These are phyloP conservation scores for Endotrypanum monterogeii DNA, from an alignment of 208 protist genomes.

Conservation along the genomic window DNA sequence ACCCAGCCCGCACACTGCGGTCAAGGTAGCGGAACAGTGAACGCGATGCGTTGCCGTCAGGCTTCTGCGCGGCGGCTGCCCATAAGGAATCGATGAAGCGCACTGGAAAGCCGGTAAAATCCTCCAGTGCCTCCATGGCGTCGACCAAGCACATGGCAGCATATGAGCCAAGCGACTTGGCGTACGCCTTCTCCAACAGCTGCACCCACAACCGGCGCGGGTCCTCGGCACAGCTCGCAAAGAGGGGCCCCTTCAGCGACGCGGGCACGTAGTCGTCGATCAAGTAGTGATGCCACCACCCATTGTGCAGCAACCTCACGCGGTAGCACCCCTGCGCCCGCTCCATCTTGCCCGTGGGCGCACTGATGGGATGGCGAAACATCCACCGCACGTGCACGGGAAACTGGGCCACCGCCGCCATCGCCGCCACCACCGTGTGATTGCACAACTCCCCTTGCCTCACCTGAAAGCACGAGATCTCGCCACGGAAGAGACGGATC, in stretches of 20 bases:
- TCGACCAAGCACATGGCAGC: constrained; percentile 64
- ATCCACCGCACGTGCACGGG: constrained; percentile 45
- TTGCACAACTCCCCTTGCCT: constrained; percentile 63
- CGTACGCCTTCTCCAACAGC: constrained; percentile 89
- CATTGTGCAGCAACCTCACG: constrained; percentile 72
- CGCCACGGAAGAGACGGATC: constrained; percentile 50
- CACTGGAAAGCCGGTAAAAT: constrained; percentile 67
- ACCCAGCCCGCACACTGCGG: constrained; percentile 22
- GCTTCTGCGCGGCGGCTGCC: constrained; percentile 12
- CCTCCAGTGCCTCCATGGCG: constrained; percentile 52
- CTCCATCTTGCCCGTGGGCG: constrained; percentile 43
- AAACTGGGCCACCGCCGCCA: constrained; percentile 61
- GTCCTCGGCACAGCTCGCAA: constrained; percentile 49
- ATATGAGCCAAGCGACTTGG: constrained; percentile 86
- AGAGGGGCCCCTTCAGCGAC: constrained; percentile 40
- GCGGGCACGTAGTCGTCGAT: constrained; percentile 84
- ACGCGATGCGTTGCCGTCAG: neutral
- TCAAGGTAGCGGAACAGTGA: constrained; percentile 41
- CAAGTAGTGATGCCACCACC: constrained; percentile 73
- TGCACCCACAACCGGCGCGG: constrained; percentile 80
- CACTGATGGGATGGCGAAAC: constrained; percentile 63
- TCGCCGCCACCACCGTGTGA: constrained; percentile 69
- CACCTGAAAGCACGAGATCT: constrained; percentile 55
- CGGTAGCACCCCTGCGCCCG: constrained; percentile 55
- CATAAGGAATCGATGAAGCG: constrained; percentile 37